Evolutionary conservation across 2,329 filamentous ascomycete genomes (phyloP).

Genomic region (Aureobasidium sp.): DNA sequence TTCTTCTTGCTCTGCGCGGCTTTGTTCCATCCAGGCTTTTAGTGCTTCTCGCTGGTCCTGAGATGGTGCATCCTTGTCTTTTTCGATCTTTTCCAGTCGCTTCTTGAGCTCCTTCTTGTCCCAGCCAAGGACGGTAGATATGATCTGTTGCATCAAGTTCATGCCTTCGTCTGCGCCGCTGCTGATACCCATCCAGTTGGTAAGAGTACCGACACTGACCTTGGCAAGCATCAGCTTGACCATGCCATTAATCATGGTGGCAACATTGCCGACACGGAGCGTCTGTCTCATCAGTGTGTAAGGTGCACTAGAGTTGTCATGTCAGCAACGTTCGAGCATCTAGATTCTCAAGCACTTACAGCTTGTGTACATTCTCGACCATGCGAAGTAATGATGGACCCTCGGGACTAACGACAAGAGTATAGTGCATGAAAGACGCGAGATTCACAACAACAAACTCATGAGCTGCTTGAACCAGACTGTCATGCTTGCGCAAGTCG

Average conservation of each 20-base stretch:
- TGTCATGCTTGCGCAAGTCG: constrained; percentile 57
- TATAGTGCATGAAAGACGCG: constrained; percentile 66
- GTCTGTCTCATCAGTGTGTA: constrained; percentile 68
- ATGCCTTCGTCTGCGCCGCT: constrained; percentile 67
- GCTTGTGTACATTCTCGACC: constrained; percentile 60
- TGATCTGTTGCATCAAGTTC: constrained; percentile 72
- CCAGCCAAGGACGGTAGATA: constrained; percentile 66
- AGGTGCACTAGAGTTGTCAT: constrained; percentile 35
- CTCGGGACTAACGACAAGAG: constrained; percentile 66
- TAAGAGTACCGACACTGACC: constrained; percentile 63
- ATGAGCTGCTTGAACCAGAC: constrained; percentile 55
- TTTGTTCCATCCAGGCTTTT: constrained; percentile 47
- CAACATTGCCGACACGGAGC: constrained; percentile 68
- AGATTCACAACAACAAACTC: constrained; percentile 66
- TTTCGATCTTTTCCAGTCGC: constrained; percentile 57
- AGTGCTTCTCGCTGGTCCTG: constrained; percentile 58
- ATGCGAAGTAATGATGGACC: constrained; percentile 68
- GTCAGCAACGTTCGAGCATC: neutral
- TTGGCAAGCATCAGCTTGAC: constrained; percentile 69
- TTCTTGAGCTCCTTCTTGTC: constrained; percentile 65
- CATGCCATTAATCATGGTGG: constrained; percentile 73
- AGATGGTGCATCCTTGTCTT: constrained; percentile 49
- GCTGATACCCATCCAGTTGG: constrained; percentile 72
- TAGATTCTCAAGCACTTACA: constrained; percentile 32
- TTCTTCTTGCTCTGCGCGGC: constrained; percentile 52